Conservation (phyloP, 495 filamentous ascomycete genomes). For the Poronia punctata region DNA sequence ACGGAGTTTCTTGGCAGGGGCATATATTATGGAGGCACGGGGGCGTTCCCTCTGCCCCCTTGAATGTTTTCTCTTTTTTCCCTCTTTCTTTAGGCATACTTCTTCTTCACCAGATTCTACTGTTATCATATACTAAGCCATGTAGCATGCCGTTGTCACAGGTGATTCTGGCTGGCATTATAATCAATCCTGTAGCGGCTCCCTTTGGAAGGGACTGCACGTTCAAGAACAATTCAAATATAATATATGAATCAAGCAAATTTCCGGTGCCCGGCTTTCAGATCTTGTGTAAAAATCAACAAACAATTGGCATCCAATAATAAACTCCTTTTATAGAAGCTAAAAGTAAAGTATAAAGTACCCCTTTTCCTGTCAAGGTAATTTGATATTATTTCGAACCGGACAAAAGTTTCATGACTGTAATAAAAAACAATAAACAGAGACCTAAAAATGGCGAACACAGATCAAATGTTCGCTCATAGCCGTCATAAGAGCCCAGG, state of each 20-base stretch:
- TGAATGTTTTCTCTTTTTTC: slow-evolving; percentile 17
- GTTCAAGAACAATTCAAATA: slow-evolving; percentile 10
- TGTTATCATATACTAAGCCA: slow-evolving; percentile 13
- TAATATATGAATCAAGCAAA: slow-evolving; percentile 1
- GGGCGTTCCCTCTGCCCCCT: slow-evolving; percentile 14
- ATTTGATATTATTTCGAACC: too few relatives aligned
- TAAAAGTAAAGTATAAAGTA: too few relatives aligned
- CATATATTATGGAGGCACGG: slow-evolving; percentile 10
- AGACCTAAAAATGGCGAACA: slow-evolving; percentile 55
- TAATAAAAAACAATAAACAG: too few relatives aligned
- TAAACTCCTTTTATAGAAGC: too few relatives aligned
- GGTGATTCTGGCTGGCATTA: slow-evolving; percentile 13
- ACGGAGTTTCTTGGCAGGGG: slow-evolving; percentile 22
- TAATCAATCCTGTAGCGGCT: slow-evolving; percentile 22
- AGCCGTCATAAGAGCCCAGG: slow-evolving; percentile 57
- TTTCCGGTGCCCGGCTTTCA: too few relatives aligned
- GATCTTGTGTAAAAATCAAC: too few relatives aligned
- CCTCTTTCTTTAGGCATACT: slow-evolving; percentile 10
- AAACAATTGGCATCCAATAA: too few relatives aligned
- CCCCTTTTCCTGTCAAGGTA: too few relatives aligned
- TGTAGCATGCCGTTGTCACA: slow-evolving; percentile 18
- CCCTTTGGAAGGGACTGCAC: slow-evolving; percentile 13
- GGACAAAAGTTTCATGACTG: too few relatives aligned
- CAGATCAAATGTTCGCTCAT: slow-evolving; percentile 53
- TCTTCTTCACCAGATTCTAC: slow-evolving; percentile 11